phyloP scores from a whole-genome alignment of 139 green algal species.

The Chlamydomonas asymmetrica region DNA sequence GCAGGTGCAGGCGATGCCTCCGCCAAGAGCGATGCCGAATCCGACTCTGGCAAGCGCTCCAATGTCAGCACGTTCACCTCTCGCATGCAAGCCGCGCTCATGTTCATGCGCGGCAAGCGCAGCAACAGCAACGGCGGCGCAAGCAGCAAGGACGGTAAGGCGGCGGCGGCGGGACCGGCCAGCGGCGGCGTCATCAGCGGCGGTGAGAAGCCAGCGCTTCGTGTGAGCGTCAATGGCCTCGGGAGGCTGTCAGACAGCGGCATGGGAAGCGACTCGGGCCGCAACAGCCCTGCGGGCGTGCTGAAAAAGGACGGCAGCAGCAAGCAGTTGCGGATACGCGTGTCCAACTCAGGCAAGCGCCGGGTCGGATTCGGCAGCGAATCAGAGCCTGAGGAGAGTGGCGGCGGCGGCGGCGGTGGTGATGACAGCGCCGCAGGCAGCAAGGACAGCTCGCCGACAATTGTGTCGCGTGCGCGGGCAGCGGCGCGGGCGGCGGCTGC shows the following conservation, averaged over 20 bases:
- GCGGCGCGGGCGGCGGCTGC: not conserved
- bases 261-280: not conserved
- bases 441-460: not conserved
- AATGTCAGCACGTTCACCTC: too few relatives aligned
- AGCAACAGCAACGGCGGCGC: conserved; percentile 8
- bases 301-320: conserved; percentile 28
- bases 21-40: too few relatives aligned
- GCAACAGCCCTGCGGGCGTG: not conserved
- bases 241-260: not conserved
- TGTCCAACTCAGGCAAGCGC: not conserved
- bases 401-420: not conserved
- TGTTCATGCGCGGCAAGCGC: too few relatives aligned
- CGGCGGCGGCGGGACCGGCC: not conserved
- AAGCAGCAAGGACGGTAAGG: not conserved
- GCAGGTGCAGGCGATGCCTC: not conserved
- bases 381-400: not conserved
- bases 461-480: not conserved
- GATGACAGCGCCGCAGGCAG: not conserved
- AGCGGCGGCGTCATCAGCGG: not conserved
- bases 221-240: not conserved
- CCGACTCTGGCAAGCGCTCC: too few relatives aligned
- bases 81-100: too few relatives aligned
- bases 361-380: too few relatives aligned
- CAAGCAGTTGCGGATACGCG: conserved; percentile 17
- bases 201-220: not conserved